Evolutionary conservation across 495 filamentous ascomycete species (phyloP), one percentile per base, ranked within the genome.

Genomic region (Patellaria atrata): DNA sequence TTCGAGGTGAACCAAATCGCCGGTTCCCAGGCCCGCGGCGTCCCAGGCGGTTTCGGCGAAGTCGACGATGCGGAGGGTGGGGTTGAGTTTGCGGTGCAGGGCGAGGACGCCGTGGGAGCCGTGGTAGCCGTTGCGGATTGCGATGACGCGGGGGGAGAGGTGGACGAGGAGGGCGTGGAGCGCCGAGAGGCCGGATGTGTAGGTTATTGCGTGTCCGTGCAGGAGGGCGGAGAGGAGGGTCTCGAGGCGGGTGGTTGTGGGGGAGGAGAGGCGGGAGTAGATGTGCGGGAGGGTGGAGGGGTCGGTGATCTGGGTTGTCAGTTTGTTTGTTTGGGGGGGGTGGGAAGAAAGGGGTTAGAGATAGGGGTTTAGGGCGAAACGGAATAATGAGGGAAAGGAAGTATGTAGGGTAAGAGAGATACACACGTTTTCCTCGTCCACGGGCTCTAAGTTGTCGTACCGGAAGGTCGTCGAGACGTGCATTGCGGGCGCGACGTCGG

Each of bases 1-100:
- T 55, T 96, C 89, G 23, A 97, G 60, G 54, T 91, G 84, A 23
- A 97, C 70, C 5, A 94, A 61, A 55, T 97, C 89, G 11, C 87
- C 89, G 1, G 47, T 40, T 3, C 57, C 57, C 8, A 61, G 35
- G 9, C 52, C 53, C 3, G 51, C 53, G 20, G 40, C 40, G 21
- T 57, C 47, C 58, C 58, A 61, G 9, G 34, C 47, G 3, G 40
- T 43, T 14, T 59, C 56, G 30, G 45, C 45, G 12, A 61, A 36
- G 37, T 56, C 52, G 8, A 93, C 61, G 29, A 75, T 65, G 39
- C 73, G 52, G 13, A 85, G 65, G 0, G 76, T 76, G n/a, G n/a
- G n/a, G 14, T 71, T 80, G 12, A 93, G 67, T 40, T 76, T 76
- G 38, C 62, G 48, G 37, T 87, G 64, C 30, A 97, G 54, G 5